phyloP scores from a whole-genome alignment of 2,329 filamentous ascomycete genomes.

The Stenocarpella maydis region DNA sequence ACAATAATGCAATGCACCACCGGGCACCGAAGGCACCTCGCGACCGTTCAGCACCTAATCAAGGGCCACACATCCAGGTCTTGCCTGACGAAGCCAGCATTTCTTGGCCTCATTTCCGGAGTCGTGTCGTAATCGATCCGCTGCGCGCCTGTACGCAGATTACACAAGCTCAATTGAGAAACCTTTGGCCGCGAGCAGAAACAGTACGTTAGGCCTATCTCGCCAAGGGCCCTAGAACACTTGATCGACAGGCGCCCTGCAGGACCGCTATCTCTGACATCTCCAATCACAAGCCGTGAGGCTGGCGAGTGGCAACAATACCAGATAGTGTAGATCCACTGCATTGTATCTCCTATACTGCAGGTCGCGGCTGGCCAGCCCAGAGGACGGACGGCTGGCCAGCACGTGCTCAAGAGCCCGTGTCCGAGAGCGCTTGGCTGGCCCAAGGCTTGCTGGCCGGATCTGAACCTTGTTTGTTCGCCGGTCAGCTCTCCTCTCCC shows the following conservation, averaged over 20 bases:
- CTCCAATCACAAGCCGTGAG: slow-evolving; percentile 23
- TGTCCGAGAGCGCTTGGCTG: neutral
- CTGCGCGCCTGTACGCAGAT: neutral
- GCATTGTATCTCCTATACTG: slow-evolving; percentile 14
- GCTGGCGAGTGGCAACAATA: slow-evolving; percentile 18
- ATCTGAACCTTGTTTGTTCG: slow-evolving; percentile 1
- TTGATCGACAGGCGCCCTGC: slow-evolving; percentile 21
- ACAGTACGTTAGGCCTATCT: slow-evolving; percentile 20
- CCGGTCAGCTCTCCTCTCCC: neutral
- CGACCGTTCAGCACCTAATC: neutral
- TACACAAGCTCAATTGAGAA: slow-evolving; percentile 7
- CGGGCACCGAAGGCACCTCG: neutral
- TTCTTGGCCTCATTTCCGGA: slow-evolving; percentile 20
- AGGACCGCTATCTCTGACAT: slow-evolving; percentile 20
- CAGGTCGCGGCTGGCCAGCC: neutral
- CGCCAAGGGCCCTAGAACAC: slow-evolving; percentile 23
- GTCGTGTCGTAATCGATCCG: neutral
- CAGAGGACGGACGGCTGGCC: neutral
- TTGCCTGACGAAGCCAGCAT: neutral
- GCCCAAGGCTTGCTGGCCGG: slow-evolving; percentile 3
- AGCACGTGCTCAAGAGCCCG: neutral
- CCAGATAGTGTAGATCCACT: slow-evolving; percentile 23
- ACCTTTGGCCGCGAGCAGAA: neutral
- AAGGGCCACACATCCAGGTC: neutral
- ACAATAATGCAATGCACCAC: no score